phyloP scores from a whole-genome alignment of 257 asterid species.

The Capsicum baccatum region DNA sequence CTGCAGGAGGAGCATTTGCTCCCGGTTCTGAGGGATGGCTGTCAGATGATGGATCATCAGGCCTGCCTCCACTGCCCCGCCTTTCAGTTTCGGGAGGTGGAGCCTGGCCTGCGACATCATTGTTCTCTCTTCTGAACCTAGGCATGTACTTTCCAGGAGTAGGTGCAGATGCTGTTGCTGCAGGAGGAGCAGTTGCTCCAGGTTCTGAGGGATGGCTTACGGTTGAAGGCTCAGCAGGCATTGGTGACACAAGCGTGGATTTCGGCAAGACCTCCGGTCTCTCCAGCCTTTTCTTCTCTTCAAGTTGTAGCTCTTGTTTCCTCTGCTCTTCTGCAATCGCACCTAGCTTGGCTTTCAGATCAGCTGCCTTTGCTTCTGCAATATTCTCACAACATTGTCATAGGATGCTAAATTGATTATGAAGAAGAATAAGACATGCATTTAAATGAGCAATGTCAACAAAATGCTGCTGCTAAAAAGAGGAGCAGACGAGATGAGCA shows the following conservation, averaged over 20 bases:
- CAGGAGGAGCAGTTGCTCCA: slow-evolving; percentile 33
- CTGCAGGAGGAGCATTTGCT: slow-evolving; percentile 34
- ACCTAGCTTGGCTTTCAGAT: slow-evolving; percentile 67
- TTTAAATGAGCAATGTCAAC: slow-evolving; percentile 4
- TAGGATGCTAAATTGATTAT: background rate
- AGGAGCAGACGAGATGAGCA: background rate
- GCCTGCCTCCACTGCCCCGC: slow-evolving; percentile 51
- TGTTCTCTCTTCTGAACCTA: slow-evolving; percentile 37
- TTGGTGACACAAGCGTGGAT: slow-evolving; percentile 36
- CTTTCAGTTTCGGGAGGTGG: slow-evolving; percentile 58
- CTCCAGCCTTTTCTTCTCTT: slow-evolving; percentile 59
- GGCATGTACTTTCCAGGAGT: slow-evolving; percentile 63
- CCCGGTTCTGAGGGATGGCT: slow-evolving; percentile 45
- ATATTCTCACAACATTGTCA: background rate
- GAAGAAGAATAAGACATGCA: too few species aligned
- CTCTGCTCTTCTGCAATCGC: slow-evolving; percentile 80
- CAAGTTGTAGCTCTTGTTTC: slow-evolving; percentile 70
- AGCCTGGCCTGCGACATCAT: slow-evolving; percentile 42
- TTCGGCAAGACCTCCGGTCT: slow-evolving; percentile 55
- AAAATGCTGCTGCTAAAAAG: background rate
- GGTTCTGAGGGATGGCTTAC: slow-evolving; percentile 42
- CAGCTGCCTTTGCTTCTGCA: slow-evolving; percentile 77
- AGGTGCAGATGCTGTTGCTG: slow-evolving; percentile 45
- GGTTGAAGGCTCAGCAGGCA: slow-evolving; percentile 38
- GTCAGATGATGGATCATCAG: slow-evolving; percentile 21